Percentiles rank a stretch among this genome's conserved stretches.
Conservation (phyloP, 2,329 filamentous ascomycete genomes). For the Rugonectria rugulosa region DNA sequence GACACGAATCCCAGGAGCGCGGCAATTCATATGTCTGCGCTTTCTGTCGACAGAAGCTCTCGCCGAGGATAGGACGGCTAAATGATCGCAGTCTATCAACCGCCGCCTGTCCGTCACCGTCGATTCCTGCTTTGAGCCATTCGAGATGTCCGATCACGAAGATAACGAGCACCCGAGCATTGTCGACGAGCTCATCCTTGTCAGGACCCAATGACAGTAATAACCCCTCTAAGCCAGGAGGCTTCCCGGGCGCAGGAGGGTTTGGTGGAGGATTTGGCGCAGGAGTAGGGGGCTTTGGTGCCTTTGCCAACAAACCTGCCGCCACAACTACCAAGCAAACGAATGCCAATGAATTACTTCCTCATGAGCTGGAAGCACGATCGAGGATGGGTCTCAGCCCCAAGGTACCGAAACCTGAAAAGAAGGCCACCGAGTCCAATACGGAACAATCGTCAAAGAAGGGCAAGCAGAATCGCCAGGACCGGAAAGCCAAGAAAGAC, state of each 20-base stretch:
- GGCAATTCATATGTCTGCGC: conserved; percentile 51
- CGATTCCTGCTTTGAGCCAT: conserved; percentile 3
- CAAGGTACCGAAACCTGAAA: conserved; percentile 22
- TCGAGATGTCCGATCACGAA: conserved; percentile 5
- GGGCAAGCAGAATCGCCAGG: background rate
- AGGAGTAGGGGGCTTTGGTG: conserved; percentile 34
- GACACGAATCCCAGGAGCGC: conserved; percentile 41
- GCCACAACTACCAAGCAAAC: conserved; percentile 5
- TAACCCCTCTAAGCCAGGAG: conserved; percentile 26
- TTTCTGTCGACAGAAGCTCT: conserved; percentile 46
- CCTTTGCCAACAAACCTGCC: conserved; percentile 29
- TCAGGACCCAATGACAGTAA: conserved; percentile 29
- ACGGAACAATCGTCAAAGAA: background rate
- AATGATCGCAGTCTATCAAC: conserved; percentile 26
- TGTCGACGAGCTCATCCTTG: conserved; percentile 40
- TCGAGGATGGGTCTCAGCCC: conserved; percentile 34
- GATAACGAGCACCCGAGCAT: conserved; percentile 27
- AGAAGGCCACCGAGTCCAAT: conserved; percentile 1
- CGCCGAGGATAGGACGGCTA: conserved; percentile 26
- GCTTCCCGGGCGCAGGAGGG: conserved; percentile 33
- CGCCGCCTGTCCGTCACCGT: conserved; percentile 18
- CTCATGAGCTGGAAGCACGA: conserved; percentile 49
- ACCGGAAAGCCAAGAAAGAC: conserved; percentile 1
- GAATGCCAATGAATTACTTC: conserved; percentile 40
- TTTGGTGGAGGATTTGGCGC: conserved; percentile 31